Base-by-base conservation (phyloP, 352 stramenopile genomes). In the Globisporangium iwayamae region DNA sequence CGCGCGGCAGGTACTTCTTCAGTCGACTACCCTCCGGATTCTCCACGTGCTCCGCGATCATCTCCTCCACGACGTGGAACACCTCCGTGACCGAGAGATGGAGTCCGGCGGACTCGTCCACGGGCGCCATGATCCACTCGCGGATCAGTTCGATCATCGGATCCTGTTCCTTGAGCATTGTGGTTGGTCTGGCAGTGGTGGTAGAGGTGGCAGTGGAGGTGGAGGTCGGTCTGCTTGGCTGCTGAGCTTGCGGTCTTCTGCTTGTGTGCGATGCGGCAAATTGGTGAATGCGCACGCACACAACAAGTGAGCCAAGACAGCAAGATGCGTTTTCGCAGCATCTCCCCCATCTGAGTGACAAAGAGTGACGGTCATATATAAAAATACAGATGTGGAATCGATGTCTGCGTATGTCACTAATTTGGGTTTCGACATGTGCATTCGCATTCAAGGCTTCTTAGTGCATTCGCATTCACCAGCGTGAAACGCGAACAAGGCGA, bases 111-210 rank as follows among this genome's bases (percentile, higher is more conserved):
- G 72, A 73, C 57, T 88, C 72, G 50, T 86, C 81, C 22, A 87
- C 69, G 6, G 81, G 81, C 51, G 81, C 71, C 72, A 91, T 91
- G 75, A 94, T 94, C 81, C 79, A 91, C 73, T 94, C 82, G 47
- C 76, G 85, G 63, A 94, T 85, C 20, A 94, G 68, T 66, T 94
- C 85, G 59, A 94, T 94, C 77, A 94, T 87, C 54, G 85, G 81
- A 66, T 94, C 85, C 67, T 94, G 73, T 64, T 94, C 85, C 63
- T 94, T 94, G 16, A 94, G 72, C 85, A 94, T 94, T 18, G 14
- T 62, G 14, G 0, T 8, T 41, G 10, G 20, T 39, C 1, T 56
- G n/a, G 47, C 8, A 39, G 20, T 9, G 20, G 0, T 28, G 2
- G 56, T 20, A 1, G 20, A 4, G 20, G 1, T 28, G 2, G 56